These are phyloP conservation scores for Arthrobotrys iridis DNA, from an alignment of 2,329 filamentous ascomycete species.

Conservation along the genomic window DNA sequence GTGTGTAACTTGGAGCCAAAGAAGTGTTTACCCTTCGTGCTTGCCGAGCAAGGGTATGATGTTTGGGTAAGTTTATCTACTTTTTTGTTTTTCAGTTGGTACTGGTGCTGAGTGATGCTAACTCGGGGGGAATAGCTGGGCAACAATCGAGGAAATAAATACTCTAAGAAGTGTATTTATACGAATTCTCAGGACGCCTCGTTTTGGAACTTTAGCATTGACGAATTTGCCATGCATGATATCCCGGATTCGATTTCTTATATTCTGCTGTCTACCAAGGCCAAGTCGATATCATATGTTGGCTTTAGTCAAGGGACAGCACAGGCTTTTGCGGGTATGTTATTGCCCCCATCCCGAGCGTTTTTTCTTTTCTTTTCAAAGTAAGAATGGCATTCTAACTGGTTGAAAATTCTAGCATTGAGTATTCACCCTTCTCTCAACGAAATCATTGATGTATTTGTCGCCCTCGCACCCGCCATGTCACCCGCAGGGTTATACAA, in stretches of 20 bases:
- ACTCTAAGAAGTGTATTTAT: constrained; percentile 91
- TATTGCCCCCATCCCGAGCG: neutral
- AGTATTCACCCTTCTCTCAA: constrained; percentile 93
- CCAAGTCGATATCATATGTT: constrained; percentile 89
- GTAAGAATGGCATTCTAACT: neutral
- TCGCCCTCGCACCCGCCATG: constrained; percentile 95
- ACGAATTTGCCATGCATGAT: constrained; percentile 97
- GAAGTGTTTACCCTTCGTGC: constrained; percentile 84
- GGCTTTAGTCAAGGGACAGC: constrained; percentile 97
- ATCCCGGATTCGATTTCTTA: constrained; percentile 95
- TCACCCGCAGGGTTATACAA: constrained; percentile 89
- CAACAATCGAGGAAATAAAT: constrained; percentile 98
- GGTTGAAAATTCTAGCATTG: constrained; percentile 68
- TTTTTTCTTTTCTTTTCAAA: neutral
- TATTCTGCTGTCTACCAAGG: constrained; percentile 82
- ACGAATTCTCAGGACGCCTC: constrained; percentile 76
- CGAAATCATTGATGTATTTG: constrained; percentile 92
- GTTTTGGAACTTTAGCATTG: constrained; percentile 99
- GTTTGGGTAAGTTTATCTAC: constrained; percentile 76
- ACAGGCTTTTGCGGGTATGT: constrained; percentile 79
- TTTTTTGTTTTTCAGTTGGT: neutral
- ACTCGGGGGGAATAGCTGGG: constrained; percentile 73
- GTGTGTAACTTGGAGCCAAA: constrained; percentile 88
- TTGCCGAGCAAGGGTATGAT: constrained; percentile 92
- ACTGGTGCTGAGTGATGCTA: constrained; percentile 58